Percentiles rank a stretch among this genome's conserved stretches.
These are phyloP conservation scores for Stachybotrys echinatus DNA, from an alignment of 2,329 filamentous ascomycete species.

Conservation along the genomic window DNA sequence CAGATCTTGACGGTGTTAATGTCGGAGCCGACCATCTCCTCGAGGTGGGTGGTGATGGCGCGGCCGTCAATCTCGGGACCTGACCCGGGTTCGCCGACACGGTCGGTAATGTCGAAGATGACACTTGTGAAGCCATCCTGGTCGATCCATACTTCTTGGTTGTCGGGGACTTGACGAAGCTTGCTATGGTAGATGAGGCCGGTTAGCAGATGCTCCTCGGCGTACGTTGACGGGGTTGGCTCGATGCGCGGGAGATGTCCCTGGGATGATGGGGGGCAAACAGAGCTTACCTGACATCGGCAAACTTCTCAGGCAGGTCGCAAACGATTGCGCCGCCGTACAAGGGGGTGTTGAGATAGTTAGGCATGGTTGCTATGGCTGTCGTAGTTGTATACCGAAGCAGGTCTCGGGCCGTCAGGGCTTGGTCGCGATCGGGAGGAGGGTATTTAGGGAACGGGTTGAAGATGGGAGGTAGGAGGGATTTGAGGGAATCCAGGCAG, in stretches of 20 bases:
- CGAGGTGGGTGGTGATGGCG: conserved; percentile 63
- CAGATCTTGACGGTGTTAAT: conserved; percentile 60
- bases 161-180: conserved; percentile 72
- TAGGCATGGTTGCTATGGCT: conserved; percentile 35
- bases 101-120: conserved; percentile 86
- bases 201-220: conserved; percentile 4
- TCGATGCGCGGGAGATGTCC: neutral
- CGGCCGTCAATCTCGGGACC: conserved; percentile 60
- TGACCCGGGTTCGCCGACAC: conserved; percentile 53
- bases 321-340: conserved; percentile 68
- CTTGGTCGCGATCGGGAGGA: neutral
- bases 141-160: conserved; percentile 91
- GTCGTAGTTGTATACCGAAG: no score
- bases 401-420: no score
- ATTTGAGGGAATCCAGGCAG: neutral
- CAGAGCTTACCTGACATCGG: conserved; percentile 62
- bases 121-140: conserved; percentile 77
- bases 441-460: neutral
- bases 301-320: conserved; percentile 63
- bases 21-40: conserved; percentile 63
- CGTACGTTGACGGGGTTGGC: neutral
- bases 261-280: neutral
- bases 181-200: conserved; percentile 41
- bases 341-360: conserved; percentile 54
- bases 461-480: neutral